Percentiles rank a stretch among this genome's conserved stretches.
Evolutionary conservation across 31 red algal species (phyloP).

Genomic region (Bonnemaisonia californica): DNA sequence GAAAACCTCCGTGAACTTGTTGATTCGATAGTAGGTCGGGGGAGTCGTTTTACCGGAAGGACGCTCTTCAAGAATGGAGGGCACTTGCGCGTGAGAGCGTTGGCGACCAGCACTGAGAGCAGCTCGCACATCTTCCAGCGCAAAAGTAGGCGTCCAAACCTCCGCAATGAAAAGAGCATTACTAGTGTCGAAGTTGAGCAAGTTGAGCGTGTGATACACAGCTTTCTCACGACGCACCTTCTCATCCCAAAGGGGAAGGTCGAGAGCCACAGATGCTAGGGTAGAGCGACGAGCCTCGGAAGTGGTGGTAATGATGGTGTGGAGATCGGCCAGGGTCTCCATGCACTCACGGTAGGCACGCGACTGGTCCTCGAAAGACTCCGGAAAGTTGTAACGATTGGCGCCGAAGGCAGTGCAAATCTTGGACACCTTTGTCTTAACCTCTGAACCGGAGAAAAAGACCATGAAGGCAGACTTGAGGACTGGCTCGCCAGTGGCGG

Average conservation of each 20-base stretch:
- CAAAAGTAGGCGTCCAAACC: slow-evolving; percentile 75
- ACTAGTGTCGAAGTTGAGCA: slow-evolving; percentile 93
- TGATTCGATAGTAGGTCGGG: slow-evolving; percentile 86
- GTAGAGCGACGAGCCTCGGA: slow-evolving; percentile 44
- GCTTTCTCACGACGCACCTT: slow-evolving; percentile 83
- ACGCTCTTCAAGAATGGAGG: slow-evolving; percentile 82
- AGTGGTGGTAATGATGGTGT: slow-evolving; percentile 70
- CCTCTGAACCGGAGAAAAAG: slow-evolving; percentile 80
- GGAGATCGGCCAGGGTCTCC: slow-evolving; percentile 57
- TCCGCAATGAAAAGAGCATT: slow-evolving; percentile 82
- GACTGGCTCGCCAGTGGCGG: slow-evolving; percentile 60
- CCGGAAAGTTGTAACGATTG: slow-evolving; percentile 86
- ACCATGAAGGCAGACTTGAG: slow-evolving; percentile 85
- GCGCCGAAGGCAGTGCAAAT: slow-evolving; percentile 83
- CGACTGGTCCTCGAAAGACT: slow-evolving; percentile 53
- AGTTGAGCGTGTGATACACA: slow-evolving; percentile 83
- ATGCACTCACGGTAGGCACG: slow-evolving; percentile 53
- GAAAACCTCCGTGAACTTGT: slow-evolving; percentile 92
- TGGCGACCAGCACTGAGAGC: slow-evolving; percentile 70
- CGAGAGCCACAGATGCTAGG: slow-evolving; percentile 57
- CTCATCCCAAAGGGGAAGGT: slow-evolving; percentile 75
- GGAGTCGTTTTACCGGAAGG: slow-evolving; percentile 56
- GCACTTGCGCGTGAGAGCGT: slow-evolving; percentile 78
- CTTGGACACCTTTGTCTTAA: slow-evolving; percentile 76
- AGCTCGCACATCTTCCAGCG: slow-evolving; percentile 64